These are phyloP conservation scores for Staphylotrichum longicolle DNA, from an alignment of 495 filamentous ascomycete species.

Conservation along the genomic window DNA sequence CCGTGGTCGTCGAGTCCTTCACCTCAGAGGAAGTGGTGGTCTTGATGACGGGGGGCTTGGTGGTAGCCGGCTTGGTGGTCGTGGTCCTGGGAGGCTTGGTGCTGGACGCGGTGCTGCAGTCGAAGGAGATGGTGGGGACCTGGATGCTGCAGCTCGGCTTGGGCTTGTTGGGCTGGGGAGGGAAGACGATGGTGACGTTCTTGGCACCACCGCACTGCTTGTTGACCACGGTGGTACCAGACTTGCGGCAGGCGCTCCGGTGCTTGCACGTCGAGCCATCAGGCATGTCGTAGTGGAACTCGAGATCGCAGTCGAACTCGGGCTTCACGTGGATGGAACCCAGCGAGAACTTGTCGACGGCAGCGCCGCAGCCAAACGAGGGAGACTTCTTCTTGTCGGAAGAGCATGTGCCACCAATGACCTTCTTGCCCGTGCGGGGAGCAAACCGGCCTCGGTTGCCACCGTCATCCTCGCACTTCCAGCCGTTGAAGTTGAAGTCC, in stretches of 20 bases:
- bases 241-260: conserved; percentile 58
- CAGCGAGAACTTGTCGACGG: conserved; percentile 68
- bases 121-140: conserved; percentile 75
- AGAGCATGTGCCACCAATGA: conserved; percentile 58
- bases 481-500: conserved; percentile 71
- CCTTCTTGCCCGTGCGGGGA: conserved; percentile 53
- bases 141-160: conserved; percentile 64
- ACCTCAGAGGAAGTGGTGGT: conserved; percentile 19
- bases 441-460: conserved; percentile 49
- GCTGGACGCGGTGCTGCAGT: conserved; percentile 61
- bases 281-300: conserved; percentile 81
- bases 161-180: conserved; percentile 50
- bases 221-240: conserved; percentile 69
- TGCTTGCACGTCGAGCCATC: conserved; percentile 77
- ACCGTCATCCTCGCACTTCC: conserved; percentile 58
- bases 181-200: conserved; percentile 72
- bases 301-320: conserved; percentile 69
- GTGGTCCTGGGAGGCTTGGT: conserved; percentile 35
- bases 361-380: conserved; percentile 55
- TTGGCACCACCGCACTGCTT: conserved; percentile 88
- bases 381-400: conserved; percentile 51
- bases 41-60: conserved; percentile 22
- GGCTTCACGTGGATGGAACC: conserved; percentile 66
- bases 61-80: conserved; percentile 27
- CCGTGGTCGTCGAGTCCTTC: conserved; percentile 12